These are phyloP conservation scores for Blastomyces parvus DNA, from an alignment of 2,329 filamentous ascomycete species.

Conservation along the genomic window DNA sequence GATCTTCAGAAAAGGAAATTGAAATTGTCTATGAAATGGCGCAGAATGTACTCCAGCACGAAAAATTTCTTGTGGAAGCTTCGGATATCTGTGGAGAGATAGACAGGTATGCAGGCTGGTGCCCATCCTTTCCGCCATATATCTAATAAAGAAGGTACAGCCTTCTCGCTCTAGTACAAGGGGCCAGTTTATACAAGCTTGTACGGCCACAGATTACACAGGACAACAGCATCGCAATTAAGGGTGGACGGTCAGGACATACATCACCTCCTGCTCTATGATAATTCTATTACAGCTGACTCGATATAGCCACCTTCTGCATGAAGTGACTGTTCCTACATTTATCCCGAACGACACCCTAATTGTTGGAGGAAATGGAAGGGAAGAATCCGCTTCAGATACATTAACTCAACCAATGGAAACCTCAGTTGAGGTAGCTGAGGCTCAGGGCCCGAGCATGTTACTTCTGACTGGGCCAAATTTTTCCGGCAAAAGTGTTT, in stretches of 20 bases:
- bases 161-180: constrained; percentile 67
- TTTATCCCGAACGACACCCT: constrained; percentile 76
- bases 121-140: background rate
- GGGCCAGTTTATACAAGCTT: constrained; percentile 65
- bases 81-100: constrained; percentile 79
- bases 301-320: constrained; percentile 58
- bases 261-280: background rate
- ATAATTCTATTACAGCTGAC: constrained; percentile 13
- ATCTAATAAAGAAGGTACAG: constrained; percentile 33
- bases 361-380: constrained; percentile 49
- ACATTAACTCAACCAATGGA: constrained; percentile 2
- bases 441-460: constrained; percentile 49
- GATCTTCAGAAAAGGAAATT: constrained; percentile 63
- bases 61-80: constrained; percentile 55
- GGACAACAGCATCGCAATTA: constrained; percentile 62
- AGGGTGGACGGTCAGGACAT: constrained; percentile 54
- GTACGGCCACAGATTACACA: constrained; percentile 58
- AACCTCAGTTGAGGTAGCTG: constrained; percentile 4
- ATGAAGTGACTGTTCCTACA: constrained; percentile 69
- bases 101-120: constrained; percentile 44
- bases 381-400: background rate
- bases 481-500: constrained; percentile 93
- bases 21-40: constrained; percentile 74
- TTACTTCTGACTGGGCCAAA: constrained; percentile 86
- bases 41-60: constrained; percentile 58